phyloP scores from a whole-genome alignment of 2,329 filamentous ascomycete genomes.

The Kalaharituber pfeilii region DNA sequence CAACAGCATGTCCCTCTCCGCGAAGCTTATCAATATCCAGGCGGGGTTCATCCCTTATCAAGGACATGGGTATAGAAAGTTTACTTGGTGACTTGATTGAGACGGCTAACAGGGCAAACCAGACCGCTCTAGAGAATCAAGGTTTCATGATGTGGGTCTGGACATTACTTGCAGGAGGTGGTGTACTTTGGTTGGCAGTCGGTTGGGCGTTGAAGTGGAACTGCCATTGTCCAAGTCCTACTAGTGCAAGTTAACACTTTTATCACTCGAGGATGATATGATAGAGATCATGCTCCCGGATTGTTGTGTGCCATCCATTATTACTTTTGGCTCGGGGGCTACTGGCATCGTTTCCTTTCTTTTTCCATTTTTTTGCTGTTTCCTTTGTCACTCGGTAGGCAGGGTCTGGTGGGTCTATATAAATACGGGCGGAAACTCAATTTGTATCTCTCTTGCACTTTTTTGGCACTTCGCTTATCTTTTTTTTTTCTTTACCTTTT shows the following conservation, averaged over 20 bases:
- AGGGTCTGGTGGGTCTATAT: too few relatives aligned
- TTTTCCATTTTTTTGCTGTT: neutral
- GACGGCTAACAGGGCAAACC: conserved; percentile 5
- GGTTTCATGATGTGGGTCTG: conserved; percentile 15
- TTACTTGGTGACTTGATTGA: conserved; percentile 16
- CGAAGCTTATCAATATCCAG: conserved; percentile 1
- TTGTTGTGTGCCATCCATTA: too few relatives aligned
- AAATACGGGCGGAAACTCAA: too few relatives aligned
- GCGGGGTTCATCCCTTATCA: conserved; percentile 8
- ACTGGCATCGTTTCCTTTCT: neutral
- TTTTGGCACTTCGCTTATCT: too few relatives aligned
- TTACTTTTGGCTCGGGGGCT: too few relatives aligned
- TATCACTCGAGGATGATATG: too few relatives aligned
- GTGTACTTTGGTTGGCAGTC: conserved; percentile 13
- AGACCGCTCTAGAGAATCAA: conserved; percentile 10
- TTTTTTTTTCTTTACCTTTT: conserved; percentile 1
- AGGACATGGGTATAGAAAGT: conserved; percentile 13
- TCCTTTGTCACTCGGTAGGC: neutral
- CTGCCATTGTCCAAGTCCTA: conserved; percentile 6
- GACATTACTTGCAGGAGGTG: conserved; percentile 14
- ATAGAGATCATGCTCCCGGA: too few relatives aligned
- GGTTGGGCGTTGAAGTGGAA: conserved; percentile 17
- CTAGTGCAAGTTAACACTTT: too few relatives aligned
- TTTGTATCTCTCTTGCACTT: neutral
- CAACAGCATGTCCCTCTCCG: neutral